Percentiles rank a stretch among this genome's conserved stretches.
These are phyloP conservation scores for Aspergillus ibericus DNA, from an alignment of 2,329 filamentous ascomycete genomes.

Conservation along the genomic window DNA sequence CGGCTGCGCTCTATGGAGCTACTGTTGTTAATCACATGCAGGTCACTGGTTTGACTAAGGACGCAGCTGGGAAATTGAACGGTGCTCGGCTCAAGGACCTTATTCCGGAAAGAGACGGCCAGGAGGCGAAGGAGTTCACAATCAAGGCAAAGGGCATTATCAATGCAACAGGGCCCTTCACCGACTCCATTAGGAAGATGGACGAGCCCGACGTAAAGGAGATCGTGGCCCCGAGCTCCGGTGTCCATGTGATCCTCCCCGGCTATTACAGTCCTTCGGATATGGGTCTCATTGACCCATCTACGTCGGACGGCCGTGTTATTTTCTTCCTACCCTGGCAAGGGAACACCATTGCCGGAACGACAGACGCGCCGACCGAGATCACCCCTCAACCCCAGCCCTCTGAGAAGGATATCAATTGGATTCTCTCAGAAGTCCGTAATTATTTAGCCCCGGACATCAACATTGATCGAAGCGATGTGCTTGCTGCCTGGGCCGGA, in stretches of 20 bases:
- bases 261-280: slow-evolving; percentile 82
- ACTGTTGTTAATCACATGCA: slow-evolving; percentile 83
- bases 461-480: slow-evolving; percentile 78
- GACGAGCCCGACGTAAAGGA: slow-evolving; percentile 71
- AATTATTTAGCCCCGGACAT: slow-evolving; percentile 82
- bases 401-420: slow-evolving; percentile 80
- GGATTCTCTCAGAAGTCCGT: slow-evolving; percentile 81
- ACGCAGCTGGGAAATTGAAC: slow-evolving; percentile 68
- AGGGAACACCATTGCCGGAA: slow-evolving; percentile 87
- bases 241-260: slow-evolving; percentile 82
- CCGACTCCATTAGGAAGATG: slow-evolving; percentile 80
- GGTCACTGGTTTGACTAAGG: slow-evolving; percentile 74
- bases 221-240: slow-evolving; percentile 82
- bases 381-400: slow-evolving; percentile 74
- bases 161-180: slow-evolving; percentile 87
- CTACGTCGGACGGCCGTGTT: slow-evolving; percentile 82
- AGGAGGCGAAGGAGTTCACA: slow-evolving; percentile 62
- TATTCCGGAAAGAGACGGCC: slow-evolving; percentile 64
- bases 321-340: slow-evolving; percentile 95
- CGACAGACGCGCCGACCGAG: slow-evolving; percentile 74
- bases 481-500: slow-evolving; percentile 87
- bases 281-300: slow-evolving; percentile 85
- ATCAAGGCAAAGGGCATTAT: slow-evolving; percentile 79
- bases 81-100: slow-evolving; percentile 73
- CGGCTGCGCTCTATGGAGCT: slow-evolving; percentile 79